Evolutionary conservation across 2,329 filamentous ascomycete species (phyloP).

Genomic region (Lasiodiplodia gonubiensis): DNA sequence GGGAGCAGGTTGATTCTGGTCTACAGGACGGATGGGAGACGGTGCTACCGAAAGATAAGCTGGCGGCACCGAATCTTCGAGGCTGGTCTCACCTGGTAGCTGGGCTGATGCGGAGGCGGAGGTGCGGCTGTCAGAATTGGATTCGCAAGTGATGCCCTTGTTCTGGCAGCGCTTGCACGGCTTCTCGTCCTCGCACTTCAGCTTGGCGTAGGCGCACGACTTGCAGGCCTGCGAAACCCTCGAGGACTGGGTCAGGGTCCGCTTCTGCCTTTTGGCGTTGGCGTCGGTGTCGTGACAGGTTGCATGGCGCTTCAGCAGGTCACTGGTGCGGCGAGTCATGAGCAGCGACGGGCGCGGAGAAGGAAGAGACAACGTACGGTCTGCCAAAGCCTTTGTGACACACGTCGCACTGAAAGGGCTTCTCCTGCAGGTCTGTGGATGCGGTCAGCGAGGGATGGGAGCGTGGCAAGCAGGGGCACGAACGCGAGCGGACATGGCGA

Average conservation of each 20-base stretch:
- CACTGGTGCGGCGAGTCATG: conserved; percentile 37
- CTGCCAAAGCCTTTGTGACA: conserved; percentile 56
- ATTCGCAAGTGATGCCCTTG: conserved; percentile 54
- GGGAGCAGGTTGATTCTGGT: not conserved
- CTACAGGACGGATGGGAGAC: not conserved
- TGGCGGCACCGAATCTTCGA: not conserved
- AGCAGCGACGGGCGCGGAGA: not conserved
- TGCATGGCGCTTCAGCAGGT: conserved; percentile 59
- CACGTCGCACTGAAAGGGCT: conserved; percentile 52
- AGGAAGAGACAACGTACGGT: conserved; percentile 40
- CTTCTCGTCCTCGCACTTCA: conserved; percentile 62
- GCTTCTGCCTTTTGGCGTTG: conserved; percentile 35
- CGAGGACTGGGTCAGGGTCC: conserved; percentile 29
- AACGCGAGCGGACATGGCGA: conserved; percentile 59
- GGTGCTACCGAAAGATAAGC: not conserved
- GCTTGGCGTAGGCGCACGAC: conserved; percentile 57
- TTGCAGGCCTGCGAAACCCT: conserved; percentile 59
- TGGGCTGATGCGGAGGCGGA: conserved; percentile 38
- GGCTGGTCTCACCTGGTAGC: conserved; percentile 30
- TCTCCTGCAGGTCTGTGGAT: conserved; percentile 47
- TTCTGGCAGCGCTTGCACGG: conserved; percentile 59
- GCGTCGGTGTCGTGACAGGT: conserved; percentile 51
- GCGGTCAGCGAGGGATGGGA: not conserved
- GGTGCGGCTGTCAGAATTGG: conserved; percentile 30
- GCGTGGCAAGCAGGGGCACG: conserved; percentile 31